Evolutionary conservation across 768 basidiomycete genomes (phyloP).

Genomic region (Mrakia frigida): DNA sequence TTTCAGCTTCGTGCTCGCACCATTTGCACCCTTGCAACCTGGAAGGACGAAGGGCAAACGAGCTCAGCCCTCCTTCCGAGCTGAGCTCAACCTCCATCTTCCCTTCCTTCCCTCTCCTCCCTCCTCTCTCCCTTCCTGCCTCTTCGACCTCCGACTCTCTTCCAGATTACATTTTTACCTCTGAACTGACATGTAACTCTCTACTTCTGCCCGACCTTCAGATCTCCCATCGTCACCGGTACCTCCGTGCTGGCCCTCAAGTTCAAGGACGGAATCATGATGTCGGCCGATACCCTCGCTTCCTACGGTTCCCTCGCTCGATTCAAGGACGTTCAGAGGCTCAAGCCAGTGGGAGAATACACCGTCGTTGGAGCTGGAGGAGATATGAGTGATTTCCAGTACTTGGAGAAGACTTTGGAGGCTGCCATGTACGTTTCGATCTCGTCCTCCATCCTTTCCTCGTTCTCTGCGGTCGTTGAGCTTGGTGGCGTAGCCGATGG

Average conservation of each 20-base stretch:
- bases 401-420: slow-evolving; percentile 74
- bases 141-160: background rate
- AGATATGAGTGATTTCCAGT: slow-evolving; percentile 97
- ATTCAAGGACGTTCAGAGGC: slow-evolving; percentile 87
- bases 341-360: slow-evolving; percentile 73
- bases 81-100: slow-evolving; percentile 3
- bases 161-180: background rate
- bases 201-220: slow-evolving; percentile 38
- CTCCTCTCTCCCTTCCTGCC: background rate
- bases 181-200: background rate
- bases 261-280: slow-evolving; percentile 95
- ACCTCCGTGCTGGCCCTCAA: slow-evolving; percentile 92
- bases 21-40: background rate
- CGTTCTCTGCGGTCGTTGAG: background rate
- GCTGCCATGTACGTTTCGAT: slow-evolving; percentile 53
- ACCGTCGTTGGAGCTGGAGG: slow-evolving; percentile 89
- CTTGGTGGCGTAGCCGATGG: too few species aligned
- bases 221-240: slow-evolving; percentile 92
- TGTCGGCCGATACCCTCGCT: slow-evolving; percentile 97
- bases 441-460: background rate
- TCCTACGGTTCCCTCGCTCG: slow-evolving; percentile 96
- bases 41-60: background rate
- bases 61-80: background rate
- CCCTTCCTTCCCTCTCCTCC: too few species aligned
- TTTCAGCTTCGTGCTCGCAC: too few species aligned